Evolutionary conservation across 768 basidiomycete species (phyloP).

Genomic region (Macrocybe gigantea): DNA sequence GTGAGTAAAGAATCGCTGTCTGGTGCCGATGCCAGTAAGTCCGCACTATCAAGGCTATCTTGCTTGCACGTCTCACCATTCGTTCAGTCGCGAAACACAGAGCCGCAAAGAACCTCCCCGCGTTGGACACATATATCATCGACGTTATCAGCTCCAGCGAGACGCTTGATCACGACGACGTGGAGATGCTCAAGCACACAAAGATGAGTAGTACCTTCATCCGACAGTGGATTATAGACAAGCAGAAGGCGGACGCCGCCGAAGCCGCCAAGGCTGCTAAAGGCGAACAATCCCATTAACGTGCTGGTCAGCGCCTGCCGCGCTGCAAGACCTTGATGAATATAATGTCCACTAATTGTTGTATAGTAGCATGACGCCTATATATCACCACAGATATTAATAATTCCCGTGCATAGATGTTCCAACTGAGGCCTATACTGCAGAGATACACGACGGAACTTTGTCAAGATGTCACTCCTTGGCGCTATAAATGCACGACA

Average conservation of each 20-base stretch:
- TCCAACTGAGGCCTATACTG: too few species aligned
- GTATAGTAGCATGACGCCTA: too few species aligned
- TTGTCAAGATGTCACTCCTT: too few species aligned
- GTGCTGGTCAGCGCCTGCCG: too few species aligned
- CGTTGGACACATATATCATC: slow-evolving; percentile 70
- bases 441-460: too few species aligned
- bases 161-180: slow-evolving; percentile 60
- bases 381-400: too few species aligned
- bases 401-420: too few species aligned
- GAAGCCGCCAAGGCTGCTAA: too few species aligned
- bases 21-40: slow-evolving; percentile 72
- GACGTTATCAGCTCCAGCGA: slow-evolving; percentile 80
- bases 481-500: too few species aligned
- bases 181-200: slow-evolving; percentile 60
- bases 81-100: slow-evolving; percentile 59
- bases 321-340: too few species aligned
- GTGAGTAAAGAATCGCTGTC: slow-evolving; percentile 83
- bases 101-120: slow-evolving; percentile 45
- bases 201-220: slow-evolving; percentile 97
- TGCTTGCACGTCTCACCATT: neutral
- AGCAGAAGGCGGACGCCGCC: neutral
- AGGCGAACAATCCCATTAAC: too few species aligned
- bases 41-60: neutral
- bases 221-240: slow-evolving; percentile 72
- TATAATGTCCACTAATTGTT: too few species aligned